Conservation (phyloP, 768 basidiomycete genomes). For the Glaciozyma antarctica region DNA sequence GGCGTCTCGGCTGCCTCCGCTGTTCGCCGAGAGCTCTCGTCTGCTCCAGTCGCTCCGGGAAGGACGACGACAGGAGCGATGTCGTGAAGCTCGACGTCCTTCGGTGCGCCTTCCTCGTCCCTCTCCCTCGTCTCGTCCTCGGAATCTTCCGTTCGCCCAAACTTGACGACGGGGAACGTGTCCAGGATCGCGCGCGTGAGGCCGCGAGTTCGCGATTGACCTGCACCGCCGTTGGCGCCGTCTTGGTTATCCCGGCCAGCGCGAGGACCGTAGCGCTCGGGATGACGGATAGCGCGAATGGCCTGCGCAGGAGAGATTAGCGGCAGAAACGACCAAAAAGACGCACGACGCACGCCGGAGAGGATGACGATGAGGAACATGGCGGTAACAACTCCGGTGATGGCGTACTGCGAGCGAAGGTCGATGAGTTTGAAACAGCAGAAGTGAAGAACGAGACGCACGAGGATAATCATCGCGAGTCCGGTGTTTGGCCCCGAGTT, state of each 20-base stretch:
- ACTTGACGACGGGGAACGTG: slow-evolving; percentile 90
- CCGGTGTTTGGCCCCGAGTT: slow-evolving; percentile 45
- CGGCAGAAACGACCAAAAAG: not conserved
- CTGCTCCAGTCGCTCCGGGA: not conserved
- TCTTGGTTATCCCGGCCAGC: slow-evolving; percentile 37
- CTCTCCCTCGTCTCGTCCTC: slow-evolving; percentile 13
- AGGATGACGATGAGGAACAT: slow-evolving; percentile 77
- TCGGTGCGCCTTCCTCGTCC: slow-evolving; percentile 8
- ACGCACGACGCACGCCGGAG: slow-evolving; percentile 48
- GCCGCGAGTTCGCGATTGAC: slow-evolving; percentile 62
- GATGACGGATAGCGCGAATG: slow-evolving; percentile 70
- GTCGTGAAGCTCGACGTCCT: slow-evolving; percentile 6
- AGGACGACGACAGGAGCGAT: not conserved
- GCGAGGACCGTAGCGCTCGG: slow-evolving; percentile 82
- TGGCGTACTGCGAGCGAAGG: not conserved
- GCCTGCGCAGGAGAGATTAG: slow-evolving; percentile 33
- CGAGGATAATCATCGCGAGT: slow-evolving; percentile 59
- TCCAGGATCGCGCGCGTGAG: slow-evolving; percentile 87
- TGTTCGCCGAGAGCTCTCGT: not conserved
- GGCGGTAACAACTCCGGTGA: slow-evolving; percentile 51
- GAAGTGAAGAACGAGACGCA: not conserved
- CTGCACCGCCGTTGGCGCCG: slow-evolving; percentile 45
- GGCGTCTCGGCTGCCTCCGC: not conserved
- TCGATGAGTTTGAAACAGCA: not conserved
- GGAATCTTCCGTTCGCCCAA: slow-evolving; percentile 37